Conservation (phyloP, 148 eudicot genomes). For the Camellia japonica region DNA sequence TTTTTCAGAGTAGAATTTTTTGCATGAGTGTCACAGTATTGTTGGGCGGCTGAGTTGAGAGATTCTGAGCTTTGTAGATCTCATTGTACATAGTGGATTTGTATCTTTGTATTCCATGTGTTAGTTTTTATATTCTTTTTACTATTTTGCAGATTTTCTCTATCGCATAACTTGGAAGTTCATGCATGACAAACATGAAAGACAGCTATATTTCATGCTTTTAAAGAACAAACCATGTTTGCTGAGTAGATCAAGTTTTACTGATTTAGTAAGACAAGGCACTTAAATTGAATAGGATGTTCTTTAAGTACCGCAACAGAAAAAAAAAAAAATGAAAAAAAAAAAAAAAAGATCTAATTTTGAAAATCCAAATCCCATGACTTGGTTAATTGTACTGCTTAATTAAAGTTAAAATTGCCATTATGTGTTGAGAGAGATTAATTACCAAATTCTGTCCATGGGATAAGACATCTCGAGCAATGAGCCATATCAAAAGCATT, state of each 20-base stretch:
- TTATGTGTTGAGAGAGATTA: not conserved
- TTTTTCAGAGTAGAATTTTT: too few relatives aligned
- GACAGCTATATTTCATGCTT: not conserved
- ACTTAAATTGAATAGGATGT: not conserved
- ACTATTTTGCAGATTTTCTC: too few relatives aligned
- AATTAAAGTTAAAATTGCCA: not conserved
- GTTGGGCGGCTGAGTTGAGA: too few relatives aligned
- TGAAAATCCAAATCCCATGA: not conserved
- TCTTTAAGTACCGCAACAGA: not conserved
- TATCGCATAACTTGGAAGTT: too few relatives aligned
- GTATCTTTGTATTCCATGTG: too few relatives aligned
- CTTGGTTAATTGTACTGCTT: not conserved
- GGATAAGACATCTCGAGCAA: conserved; percentile 93
- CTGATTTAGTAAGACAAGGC: not conserved
- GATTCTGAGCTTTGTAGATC: too few relatives aligned
- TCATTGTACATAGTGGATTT: too few relatives aligned
- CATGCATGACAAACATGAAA: not conserved
- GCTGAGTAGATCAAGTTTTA: not conserved
- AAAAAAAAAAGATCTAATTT: not conserved
- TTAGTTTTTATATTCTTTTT: too few relatives aligned
- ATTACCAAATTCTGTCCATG: conserved; percentile 94
- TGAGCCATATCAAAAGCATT: conserved; percentile 96
- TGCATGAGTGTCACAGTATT: too few relatives aligned
- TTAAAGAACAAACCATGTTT: not conserved
- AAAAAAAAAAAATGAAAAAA: not conserved